Conservation (phyloP, 495 filamentous ascomycete species). For the Lichenothelia convexa region DNA sequence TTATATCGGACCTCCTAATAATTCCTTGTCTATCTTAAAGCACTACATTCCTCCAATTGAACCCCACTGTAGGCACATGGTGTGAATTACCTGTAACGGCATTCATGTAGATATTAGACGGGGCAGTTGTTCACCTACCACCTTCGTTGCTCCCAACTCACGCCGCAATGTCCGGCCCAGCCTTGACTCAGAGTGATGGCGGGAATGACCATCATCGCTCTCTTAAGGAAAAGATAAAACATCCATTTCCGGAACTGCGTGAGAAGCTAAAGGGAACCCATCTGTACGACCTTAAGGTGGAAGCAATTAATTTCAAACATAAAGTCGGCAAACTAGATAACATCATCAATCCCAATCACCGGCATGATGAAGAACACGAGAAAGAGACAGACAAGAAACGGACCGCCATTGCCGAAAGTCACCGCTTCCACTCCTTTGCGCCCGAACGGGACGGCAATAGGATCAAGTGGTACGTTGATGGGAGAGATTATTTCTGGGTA, state of each 20-base stretch:
- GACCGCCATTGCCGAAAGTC: constrained; percentile 45
- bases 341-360: constrained; percentile 72
- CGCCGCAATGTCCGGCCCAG: too few species aligned
- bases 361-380: constrained; percentile 89
- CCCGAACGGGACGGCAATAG: constrained; percentile 69
- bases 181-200: too few species aligned
- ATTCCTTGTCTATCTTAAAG: too few species aligned
- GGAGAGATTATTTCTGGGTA: constrained; percentile 83
- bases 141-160: too few species aligned
- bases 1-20: too few species aligned
- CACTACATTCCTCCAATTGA: too few species aligned
- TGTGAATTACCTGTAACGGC: too few species aligned
- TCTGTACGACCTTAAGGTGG: constrained; percentile 72
- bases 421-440: constrained; percentile 78
- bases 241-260: constrained; percentile 13
- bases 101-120: too few species aligned
- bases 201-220: too few species aligned
- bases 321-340: constrained; percentile 52
- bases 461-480: constrained; percentile 95
- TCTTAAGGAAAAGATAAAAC: not conserved
- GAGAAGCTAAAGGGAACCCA: constrained; percentile 40
- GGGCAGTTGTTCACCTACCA: too few species aligned
- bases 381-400: constrained; percentile 66
- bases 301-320: constrained; percentile 61
- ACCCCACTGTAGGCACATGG: too few species aligned